Evolutionary conservation across 139 green algal genomes (phyloP), one percentile per base, ranked within the genome.

Genomic region (Haematococcus lacustris): DNA sequence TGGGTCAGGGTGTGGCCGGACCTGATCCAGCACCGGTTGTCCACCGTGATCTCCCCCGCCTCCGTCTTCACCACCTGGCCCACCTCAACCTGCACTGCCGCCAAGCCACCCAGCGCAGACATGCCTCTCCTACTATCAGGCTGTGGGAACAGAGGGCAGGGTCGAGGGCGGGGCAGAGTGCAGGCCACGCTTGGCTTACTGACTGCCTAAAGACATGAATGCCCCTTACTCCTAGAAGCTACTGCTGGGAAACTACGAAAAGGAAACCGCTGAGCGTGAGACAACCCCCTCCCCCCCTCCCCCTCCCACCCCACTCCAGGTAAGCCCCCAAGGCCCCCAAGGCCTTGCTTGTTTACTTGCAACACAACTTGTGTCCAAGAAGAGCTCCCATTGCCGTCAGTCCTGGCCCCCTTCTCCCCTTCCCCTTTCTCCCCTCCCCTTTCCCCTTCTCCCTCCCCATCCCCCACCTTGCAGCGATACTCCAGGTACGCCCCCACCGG

Each of bases 11-110:
- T 92, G 74, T 90, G 83, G 0, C 88, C 89, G 1, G 75, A 84
- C 26, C 91, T 76, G 23, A 93, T 83, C 86, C 82, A 89, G 62
- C 84, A 85, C 9, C 86, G 57, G 73, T 87, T 86, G 73, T 88
- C 81, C 2, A 86, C 69, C 0, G 68, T 76, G 3, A 77, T 63
- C 37, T 86, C 66, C 3, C 79, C 80, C 66, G 75, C 62, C 40
- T 88, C 82, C 0, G 73, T 78, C 60, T 83, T 87, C 1, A 88
- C 40, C 39, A 87, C 40, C 59, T 87, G 80, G 1, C 76, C 73
- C 17, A 73, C 50, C 68, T 91, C 84, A n/a, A 80, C 83, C 66
- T 88, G n/a, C 85, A 75, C 79, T 85, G 38, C 82, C 75, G 66
- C 38, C 51, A 17, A 53, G 43, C 9, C 43, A 53, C 9, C 43